These are phyloP conservation scores for Phytopythium aichiense DNA, from an alignment of 352 stramenopile species.

Conservation along the genomic window DNA sequence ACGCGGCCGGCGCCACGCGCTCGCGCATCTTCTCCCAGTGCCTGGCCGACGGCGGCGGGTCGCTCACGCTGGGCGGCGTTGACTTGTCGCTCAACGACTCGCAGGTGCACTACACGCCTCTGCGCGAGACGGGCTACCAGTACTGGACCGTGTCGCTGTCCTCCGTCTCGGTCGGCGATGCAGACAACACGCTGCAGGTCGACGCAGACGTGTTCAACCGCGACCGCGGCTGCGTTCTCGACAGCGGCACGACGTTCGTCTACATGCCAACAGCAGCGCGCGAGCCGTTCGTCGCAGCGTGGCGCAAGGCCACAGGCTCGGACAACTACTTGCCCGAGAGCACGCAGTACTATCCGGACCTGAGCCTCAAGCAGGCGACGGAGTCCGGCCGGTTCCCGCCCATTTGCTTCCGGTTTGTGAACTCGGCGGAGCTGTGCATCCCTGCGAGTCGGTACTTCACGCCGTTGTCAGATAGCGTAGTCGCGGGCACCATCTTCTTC, in stretches of 20 bases:
- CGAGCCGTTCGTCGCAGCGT: conserved; percentile 40
- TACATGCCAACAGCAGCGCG: conserved; percentile 48
- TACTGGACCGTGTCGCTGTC: conserved; percentile 78
- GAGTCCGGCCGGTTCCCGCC: conserved; percentile 33
- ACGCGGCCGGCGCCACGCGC: conserved; percentile 69
- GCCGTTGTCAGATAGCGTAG: conserved; percentile 23
- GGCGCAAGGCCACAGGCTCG: conserved; percentile 36
- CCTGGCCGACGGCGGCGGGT: conserved; percentile 84
- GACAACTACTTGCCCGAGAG: conserved; percentile 39
- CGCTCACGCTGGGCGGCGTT: conserved; percentile 91
- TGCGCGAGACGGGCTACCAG: conserved; percentile 65
- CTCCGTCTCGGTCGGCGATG: conserved; percentile 36
- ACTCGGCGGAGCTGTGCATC: conserved; percentile 54
- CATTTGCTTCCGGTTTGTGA: conserved; percentile 71
- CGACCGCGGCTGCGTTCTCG: conserved; percentile 67
- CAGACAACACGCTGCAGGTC: conserved; percentile 28
- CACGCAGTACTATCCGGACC: conserved; percentile 34
- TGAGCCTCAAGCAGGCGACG: neutral
- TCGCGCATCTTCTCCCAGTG: conserved; percentile 93
- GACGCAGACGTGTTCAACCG: conserved; percentile 44
- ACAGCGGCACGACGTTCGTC: conserved; percentile 78
- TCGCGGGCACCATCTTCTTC: conserved; percentile 73
- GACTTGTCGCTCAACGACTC: conserved; percentile 59
- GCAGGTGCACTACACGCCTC: conserved; percentile 85
- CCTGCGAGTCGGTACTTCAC: conserved; percentile 47